These are phyloP conservation scores for Kuraishia floccosa DNA, from an alignment of 805 yeast genomes.

Conservation along the genomic window DNA sequence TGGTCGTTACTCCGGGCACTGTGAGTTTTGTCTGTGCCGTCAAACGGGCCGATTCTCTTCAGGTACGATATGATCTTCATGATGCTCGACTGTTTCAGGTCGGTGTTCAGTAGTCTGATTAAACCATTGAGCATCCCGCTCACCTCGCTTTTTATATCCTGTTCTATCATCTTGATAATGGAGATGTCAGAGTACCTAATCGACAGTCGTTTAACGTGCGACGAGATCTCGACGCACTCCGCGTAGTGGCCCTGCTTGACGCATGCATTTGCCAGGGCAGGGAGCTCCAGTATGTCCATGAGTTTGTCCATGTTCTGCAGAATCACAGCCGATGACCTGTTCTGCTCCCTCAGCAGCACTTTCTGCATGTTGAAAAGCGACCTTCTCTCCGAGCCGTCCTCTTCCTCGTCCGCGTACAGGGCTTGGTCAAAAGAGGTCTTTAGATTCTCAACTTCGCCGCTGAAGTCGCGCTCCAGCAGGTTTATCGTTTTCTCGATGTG, in stretches of 20 bases:
- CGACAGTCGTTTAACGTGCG: slow-evolving; percentile 56
- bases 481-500: slow-evolving; percentile 2
- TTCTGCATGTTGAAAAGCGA: not conserved
- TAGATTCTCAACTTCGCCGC: not conserved
- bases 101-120: slow-evolving; percentile 58
- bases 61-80: slow-evolving; percentile 72
- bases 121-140: slow-evolving; percentile 56
- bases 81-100: slow-evolving; percentile 66
- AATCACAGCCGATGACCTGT: slow-evolving; percentile 21
- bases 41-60: slow-evolving; percentile 50
- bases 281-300: slow-evolving; percentile 72
- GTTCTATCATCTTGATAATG: slow-evolving; percentile 37
- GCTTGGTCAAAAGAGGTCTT: not conserved
- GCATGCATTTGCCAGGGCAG: slow-evolving; percentile 75
- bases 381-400: not conserved
- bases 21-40: slow-evolving; percentile 12
- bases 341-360: not conserved
- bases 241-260: slow-evolving; percentile 79
- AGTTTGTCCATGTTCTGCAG: slow-evolving; percentile 58
- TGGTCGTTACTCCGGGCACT: slow-evolving; percentile 12
- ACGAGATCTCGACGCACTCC: slow-evolving; percentile 78
- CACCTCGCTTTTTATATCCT: slow-evolving; percentile 44
- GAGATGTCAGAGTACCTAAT: slow-evolving; percentile 56
- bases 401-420: not conserved
- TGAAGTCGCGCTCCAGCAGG: not conserved